These are phyloP conservation scores for Leccinum solheimii DNA, from an alignment of 1,284 basidiomycete genomes.

Conservation along the genomic window DNA sequence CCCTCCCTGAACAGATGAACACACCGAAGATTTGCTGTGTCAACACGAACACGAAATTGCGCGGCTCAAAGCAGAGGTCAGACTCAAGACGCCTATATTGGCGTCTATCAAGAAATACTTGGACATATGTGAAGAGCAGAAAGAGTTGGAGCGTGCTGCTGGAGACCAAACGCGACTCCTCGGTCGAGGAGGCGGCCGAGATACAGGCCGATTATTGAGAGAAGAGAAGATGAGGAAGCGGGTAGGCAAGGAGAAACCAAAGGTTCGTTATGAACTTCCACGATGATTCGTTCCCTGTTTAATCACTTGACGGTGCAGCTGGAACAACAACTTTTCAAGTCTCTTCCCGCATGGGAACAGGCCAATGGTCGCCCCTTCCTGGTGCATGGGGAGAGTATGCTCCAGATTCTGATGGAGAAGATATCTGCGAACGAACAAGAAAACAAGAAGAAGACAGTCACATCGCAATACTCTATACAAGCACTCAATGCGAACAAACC, in stretches of 20 bases:
- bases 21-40: conserved; percentile 84
- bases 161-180: conserved; percentile 76
- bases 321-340: conserved; percentile 81
- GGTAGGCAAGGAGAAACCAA: conserved; percentile 92
- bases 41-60: conserved; percentile 89
- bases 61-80: conserved; percentile 77
- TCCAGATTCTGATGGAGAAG: conserved; percentile 76
- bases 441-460: conserved; percentile 54
- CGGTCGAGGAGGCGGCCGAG: conserved; percentile 67
- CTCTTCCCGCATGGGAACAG: conserved; percentile 89
- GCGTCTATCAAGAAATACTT: conserved; percentile 85
- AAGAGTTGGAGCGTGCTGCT: conserved; percentile 81
- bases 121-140: conserved; percentile 88
- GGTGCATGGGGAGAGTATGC: conserved; percentile 82
- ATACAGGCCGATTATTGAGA: conserved; percentile 76
- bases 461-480: conserved; percentile 34
- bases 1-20: conserved; percentile 61
- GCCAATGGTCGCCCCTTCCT: conserved; percentile 77
- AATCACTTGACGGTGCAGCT: conserved; percentile 50
- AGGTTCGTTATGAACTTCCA: conserved; percentile 52
- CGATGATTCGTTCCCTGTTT: conserved; percentile 1
- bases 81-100: conserved; percentile 76
- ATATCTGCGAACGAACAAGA: conserved; percentile 73
- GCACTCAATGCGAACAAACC: conserved; percentile 51
- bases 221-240: conserved; percentile 99